phyloP scores from a whole-genome alignment of 805 yeast genomes.

The Kodamaea laetipori region DNA sequence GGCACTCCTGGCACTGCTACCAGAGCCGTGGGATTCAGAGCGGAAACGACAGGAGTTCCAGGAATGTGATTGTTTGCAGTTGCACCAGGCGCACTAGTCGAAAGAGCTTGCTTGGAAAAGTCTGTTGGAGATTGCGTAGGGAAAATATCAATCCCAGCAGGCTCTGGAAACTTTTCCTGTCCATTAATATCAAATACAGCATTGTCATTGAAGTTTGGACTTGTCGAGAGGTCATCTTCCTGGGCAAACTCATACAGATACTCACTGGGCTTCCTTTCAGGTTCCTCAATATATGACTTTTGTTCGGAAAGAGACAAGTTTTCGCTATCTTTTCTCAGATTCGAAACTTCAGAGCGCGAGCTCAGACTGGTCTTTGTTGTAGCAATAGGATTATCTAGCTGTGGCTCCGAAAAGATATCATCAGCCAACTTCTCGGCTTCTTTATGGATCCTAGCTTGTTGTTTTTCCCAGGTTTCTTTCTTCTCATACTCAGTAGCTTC shows the following conservation, averaged over 20 bases:
- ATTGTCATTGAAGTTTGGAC: conserved; percentile 1
- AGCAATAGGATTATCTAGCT: not conserved
- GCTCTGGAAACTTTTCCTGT: not conserved
- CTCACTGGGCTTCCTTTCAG: conserved; percentile 3
- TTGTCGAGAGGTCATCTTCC: conserved; percentile 1
- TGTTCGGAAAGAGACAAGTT: not conserved
- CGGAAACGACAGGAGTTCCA: not conserved
- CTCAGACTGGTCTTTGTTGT: conserved; percentile 21
- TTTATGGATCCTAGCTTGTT: conserved; percentile 24
- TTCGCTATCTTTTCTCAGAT: not conserved
- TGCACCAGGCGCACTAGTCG: not conserved
- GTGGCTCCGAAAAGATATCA: conserved; percentile 38
- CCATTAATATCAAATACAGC: not conserved
- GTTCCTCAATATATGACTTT: not conserved
- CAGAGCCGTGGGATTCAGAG: conserved; percentile 1
- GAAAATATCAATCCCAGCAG: not conserved
- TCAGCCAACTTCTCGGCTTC: conserved; percentile 42
- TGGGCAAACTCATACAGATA: not conserved
- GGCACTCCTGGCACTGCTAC: conserved; percentile 2
- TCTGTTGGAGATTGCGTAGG: not conserved
- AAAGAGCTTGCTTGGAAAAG: not conserved
- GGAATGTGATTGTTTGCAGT: not conserved
- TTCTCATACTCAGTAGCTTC: conserved; percentile 24
- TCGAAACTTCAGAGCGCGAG: conserved; percentile 17
- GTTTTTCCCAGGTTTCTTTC: conserved; percentile 43